Percentiles rank a stretch among this genome's conserved stretches.
phyloP scores from a whole-genome alignment of 768 basidiomycete species.

The Vararia minispora region DNA sequence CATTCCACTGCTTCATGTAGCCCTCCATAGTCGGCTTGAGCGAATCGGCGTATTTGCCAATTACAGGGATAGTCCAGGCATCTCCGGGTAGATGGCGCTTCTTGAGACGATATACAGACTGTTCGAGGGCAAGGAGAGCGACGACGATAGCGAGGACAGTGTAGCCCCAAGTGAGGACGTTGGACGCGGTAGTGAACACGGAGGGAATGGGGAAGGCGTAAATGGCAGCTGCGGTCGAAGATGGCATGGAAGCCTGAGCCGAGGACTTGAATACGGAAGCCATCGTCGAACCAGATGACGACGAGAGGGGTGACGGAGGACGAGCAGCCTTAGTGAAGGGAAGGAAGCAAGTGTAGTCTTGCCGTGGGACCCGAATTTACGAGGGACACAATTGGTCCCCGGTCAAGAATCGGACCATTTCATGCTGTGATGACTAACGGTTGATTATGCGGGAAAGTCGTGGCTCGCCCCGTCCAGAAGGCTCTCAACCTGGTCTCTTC shows the following conservation, averaged over 20 bases:
- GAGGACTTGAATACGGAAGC: conserved; percentile 24
- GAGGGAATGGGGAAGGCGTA: conserved; percentile 38
- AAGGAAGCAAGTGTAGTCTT: no score
- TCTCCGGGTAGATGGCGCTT: conserved; percentile 82
- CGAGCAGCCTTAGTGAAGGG: no score
- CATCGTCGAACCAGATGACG: conserved; percentile 17
- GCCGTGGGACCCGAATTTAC: no score
- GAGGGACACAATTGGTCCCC: no score
- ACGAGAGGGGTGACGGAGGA: background rate
- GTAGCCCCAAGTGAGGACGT: conserved; percentile 41
- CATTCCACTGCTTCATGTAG: conserved; percentile 89
- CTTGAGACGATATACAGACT: conserved; percentile 80
- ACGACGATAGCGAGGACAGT: conserved; percentile 60
- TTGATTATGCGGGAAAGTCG: no score
- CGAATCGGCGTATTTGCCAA: conserved; percentile 92
- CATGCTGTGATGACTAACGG: no score
- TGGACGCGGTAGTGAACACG: conserved; percentile 27
- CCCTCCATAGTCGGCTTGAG: conserved; percentile 84
- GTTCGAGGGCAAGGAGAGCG: conserved; percentile 76
- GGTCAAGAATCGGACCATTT: no score
- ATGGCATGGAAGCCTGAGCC: conserved; percentile 27
- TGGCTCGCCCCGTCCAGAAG: no score
- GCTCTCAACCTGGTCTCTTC: no score
- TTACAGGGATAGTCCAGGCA: conserved; percentile 92
- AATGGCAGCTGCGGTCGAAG: conserved; percentile 29